Evolutionary conservation across 148 eudicot species (phyloP), one percentile per base, ranked within the genome.

Genomic region (Cornus kousa): DNA sequence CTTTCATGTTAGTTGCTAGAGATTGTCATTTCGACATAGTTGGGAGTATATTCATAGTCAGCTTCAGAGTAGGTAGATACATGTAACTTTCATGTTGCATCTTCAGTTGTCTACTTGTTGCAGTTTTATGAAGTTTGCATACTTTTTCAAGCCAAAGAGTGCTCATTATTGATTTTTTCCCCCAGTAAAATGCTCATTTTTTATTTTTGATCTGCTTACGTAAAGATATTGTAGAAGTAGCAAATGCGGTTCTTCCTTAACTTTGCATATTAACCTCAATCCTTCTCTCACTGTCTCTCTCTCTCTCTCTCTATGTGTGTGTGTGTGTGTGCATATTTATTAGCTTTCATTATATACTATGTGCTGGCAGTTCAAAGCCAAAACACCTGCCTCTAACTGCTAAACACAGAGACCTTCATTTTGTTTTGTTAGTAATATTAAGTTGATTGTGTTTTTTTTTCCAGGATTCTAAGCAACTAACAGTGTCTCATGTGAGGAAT

Each of bases 401-500:
- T 53, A 53, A 50, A 33, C 10, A 66, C 32, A 31, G 13, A 19
- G 13, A 19, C 16, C 19, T 71, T 7, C 40, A 60, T 32, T 14
- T 37, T n/a, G 28, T 71, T 60, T 68, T 71, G 9, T 32, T 72
- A 12, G 64, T 23, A 53, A 72, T 66, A 35, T 14, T 20, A 48
- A 16, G n/a, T 67, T 83, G 79, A 17, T 80, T 71, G 28, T 67
- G 31, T 79, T 66, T 12, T 78, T 66, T 12, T 78, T 84, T 75
- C 10, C 91, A 95, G 99, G 96, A 79, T 73, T 75, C 85, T 11
- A 87, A 88, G 81, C 83, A 81, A 28, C 73, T 92, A 60, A 89
- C 95, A 57, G 91, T 90, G 65, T 86, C 97, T 78, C 87, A 89
- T 77, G 83, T 77, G 77, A 89, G 86, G 86, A 88, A 87, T 70